Evolutionary conservation across 768 basidiomycete genomes (phyloP), one percentile per base, ranked within the genome.

Genomic region (Podaxis pistillaris): DNA sequence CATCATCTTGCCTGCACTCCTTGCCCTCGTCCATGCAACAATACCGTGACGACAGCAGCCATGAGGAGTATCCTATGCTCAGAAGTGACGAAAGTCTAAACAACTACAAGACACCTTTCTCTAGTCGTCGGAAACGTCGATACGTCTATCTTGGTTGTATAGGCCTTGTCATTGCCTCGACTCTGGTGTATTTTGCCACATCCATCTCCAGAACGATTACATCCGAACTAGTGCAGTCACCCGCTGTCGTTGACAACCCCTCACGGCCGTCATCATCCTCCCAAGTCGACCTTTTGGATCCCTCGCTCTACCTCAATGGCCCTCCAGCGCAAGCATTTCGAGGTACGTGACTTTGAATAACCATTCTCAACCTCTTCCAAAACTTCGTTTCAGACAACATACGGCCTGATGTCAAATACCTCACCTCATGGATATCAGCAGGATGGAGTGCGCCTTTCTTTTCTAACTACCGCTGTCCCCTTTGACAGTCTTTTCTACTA

Each of bases 381-480:
- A 56, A 63, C 26, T 33, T 26, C 7, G 26, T 47, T 36, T 6
- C 53, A 88, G 89, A 89, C 65, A 90, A 90, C 66, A 73, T 91
- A 38, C 81, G 79, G 15, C 73, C 81, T 19, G 83, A 88, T 60
- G 75, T 76, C 3, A 79, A 86, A 65, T 91, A 90, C 65, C 83
- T 91, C 63, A 86, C 88, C 1, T 87, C 87, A 13, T 91, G 88
- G 88, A 77, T 86, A 44, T 85, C 86, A 40, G 88, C 89, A n/a
- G 90, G 90, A 44, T 91, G 89, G 89, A 90, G 85, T 86, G 69
- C 67, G 85, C 80, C 33, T 53, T 47, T 61, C 2, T 47, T 63
- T 65, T 54, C 19, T 63, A 47, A 9, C 46, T 26, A 50, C 15
- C 40, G 24, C 26, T 50, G n/a, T 28, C 12, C 15, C 22, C 17